phyloP scores from a whole-genome alignment of 371 early-diverging fungal species.

The Mortierella sp. region DNA sequence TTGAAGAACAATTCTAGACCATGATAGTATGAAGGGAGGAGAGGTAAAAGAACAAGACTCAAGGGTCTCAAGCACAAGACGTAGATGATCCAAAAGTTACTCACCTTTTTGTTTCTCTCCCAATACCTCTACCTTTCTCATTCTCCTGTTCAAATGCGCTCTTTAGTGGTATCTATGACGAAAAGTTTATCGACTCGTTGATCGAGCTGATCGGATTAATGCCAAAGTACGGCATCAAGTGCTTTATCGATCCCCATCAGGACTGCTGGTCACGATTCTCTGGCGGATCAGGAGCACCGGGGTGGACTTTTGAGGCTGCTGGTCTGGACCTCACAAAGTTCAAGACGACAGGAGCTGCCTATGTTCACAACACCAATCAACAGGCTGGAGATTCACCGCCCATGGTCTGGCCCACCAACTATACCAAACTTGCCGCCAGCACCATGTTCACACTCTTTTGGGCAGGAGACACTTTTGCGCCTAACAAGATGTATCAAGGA shows the following conservation, averaged over 20 bases:
- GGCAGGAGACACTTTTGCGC: conserved; percentile 84
- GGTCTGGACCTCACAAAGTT: conserved; percentile 81
- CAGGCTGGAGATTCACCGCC: conserved; percentile 74
- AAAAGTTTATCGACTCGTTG: conserved; percentile 84
- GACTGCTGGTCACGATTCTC: conserved; percentile 81
- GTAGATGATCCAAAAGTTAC: neutral
- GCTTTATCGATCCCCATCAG: conserved; percentile 87
- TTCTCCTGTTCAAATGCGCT: neutral
- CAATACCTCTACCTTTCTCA: no score
- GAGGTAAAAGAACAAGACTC: neutral
- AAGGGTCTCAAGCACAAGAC: neutral
- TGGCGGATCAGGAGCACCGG: conserved; percentile 81
- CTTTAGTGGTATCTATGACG: conserved; percentile 80
- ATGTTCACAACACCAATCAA: conserved; percentile 80
- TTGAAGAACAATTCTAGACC: neutral
- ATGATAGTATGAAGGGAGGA: neutral
- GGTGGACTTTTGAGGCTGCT: conserved; percentile 80
- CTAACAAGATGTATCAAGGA: conserved; percentile 65
- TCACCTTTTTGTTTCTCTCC: neutral
- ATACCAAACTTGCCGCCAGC: conserved; percentile 82
- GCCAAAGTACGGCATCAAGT: conserved; percentile 81
- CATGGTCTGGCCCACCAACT: conserved; percentile 93
- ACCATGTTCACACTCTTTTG: conserved; percentile 93
- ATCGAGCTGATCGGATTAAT: conserved; percentile 71
- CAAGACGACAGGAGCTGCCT: conserved; percentile 82